Evolutionary conservation across 2,329 filamentous ascomycete species (phyloP).

Genomic region (Phaeosphaeriaceae sp.): DNA sequence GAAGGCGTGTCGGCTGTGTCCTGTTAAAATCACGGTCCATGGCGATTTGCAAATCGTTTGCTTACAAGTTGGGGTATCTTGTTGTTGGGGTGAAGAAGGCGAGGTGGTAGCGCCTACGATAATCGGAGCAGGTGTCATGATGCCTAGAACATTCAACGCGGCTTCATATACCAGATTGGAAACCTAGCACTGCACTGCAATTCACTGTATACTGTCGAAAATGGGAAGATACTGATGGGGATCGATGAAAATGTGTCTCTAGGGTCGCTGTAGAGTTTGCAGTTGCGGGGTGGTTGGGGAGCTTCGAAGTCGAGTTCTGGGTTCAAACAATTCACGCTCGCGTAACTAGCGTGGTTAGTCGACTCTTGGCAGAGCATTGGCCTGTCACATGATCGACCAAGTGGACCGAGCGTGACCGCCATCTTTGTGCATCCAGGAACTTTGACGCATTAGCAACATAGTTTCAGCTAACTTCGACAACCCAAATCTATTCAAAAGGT

Average conservation of each 20-base stretch:
- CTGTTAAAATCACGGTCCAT: conserved; percentile 6
- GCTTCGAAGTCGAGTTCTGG: conserved; percentile 35
- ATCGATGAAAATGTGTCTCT: conserved; percentile 31
- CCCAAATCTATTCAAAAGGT: too few relatives aligned
- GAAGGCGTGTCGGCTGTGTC: conserved; percentile 19
- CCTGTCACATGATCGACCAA: conserved; percentile 34
- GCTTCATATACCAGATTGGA: conserved; percentile 28
- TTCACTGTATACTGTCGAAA: conserved; percentile 5
- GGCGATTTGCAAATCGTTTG: not conserved
- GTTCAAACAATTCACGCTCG: conserved; percentile 50
- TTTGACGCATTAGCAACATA: too few relatives aligned
- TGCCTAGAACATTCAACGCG: conserved; percentile 32
- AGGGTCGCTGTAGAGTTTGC: conserved; percentile 15
- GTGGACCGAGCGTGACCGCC: conserved; percentile 14
- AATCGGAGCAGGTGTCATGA: conserved; percentile 45
- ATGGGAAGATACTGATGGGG: conserved; percentile 24
- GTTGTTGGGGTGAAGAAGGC: conserved; percentile 27
- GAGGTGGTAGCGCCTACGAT: conserved; percentile 27
- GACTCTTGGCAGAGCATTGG: conserved; percentile 36
- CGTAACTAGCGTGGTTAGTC: conserved; percentile 41
- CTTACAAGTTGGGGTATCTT: conserved; percentile 22
- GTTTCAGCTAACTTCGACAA: too few relatives aligned
- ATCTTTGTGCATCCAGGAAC: not conserved
- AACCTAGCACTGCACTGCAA: conserved; percentile 9
- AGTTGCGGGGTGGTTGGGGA: conserved; percentile 32